Percentiles rank a stretch among this genome's conserved stretches.
Conservation (phyloP, 257 asterid species). For the Lantana camara region DNA sequence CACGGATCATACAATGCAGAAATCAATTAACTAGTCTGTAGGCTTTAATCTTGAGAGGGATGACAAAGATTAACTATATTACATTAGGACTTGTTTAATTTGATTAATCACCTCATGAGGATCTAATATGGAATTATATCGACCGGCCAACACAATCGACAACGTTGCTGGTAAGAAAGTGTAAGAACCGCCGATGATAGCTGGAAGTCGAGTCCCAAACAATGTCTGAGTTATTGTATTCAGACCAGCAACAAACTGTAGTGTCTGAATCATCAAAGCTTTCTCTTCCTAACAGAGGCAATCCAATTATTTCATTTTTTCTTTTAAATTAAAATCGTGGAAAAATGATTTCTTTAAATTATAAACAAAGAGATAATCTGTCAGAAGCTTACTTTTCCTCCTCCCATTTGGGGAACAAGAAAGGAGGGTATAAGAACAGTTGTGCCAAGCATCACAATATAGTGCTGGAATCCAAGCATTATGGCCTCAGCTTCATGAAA, state of each 20-base stretch:
- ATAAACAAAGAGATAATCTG: neutral
- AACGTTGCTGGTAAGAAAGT: constrained; percentile 86
- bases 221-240: constrained; percentile 73
- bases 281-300: constrained; percentile 63
- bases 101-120: constrained; percentile 61
- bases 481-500: constrained; percentile 89
- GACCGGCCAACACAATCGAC: constrained; percentile 78
- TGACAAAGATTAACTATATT: neutral
- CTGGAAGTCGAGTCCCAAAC: constrained; percentile 87
- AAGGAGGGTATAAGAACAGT: constrained; percentile 86
- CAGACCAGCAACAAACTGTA: constrained; percentile 92
- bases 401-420: constrained; percentile 92
- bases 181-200: constrained; percentile 82
- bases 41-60: neutral
- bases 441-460: constrained; percentile 95
- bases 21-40: neutral
- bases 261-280: constrained; percentile 84
- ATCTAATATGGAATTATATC: constrained; percentile 53
- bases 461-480: constrained; percentile 95
- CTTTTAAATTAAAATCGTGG: neutral
- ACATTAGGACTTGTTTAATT: neutral
- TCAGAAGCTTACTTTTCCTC: constrained; percentile 60
- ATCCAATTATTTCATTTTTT: neutral
- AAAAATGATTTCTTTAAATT: neutral
- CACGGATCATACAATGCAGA: constrained; percentile 5